phyloP scores from a whole-genome alignment of 306 rosid genomes.

The Dalbergia cochinchinensis region DNA sequence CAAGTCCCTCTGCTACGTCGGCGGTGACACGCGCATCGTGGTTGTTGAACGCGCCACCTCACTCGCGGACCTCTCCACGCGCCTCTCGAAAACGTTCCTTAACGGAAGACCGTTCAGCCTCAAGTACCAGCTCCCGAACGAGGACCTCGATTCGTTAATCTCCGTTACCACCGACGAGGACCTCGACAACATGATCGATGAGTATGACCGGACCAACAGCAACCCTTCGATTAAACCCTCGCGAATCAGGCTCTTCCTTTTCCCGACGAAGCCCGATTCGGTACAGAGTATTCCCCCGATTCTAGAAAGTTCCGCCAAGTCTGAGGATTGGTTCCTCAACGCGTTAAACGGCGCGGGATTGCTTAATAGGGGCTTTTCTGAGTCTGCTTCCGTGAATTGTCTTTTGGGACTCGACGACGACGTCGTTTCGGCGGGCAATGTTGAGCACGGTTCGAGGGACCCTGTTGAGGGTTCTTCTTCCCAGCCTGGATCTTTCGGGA shows the following conservation, averaged over 20 bases:
- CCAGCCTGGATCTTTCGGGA: conserved; percentile 67
- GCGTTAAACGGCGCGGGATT: conserved; percentile 74
- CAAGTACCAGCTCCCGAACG: conserved; percentile 92
- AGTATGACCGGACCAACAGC: conserved; percentile 82
- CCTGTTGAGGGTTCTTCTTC: conserved; percentile 52
- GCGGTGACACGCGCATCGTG: conserved; percentile 91
- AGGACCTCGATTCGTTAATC: conserved; percentile 90
- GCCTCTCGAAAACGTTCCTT: conserved; percentile 80
- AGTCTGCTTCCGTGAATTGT: conserved; percentile 84
- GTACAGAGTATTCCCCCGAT: conserved; percentile 83
- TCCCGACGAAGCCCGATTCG: conserved; percentile 77
- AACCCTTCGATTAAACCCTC: conserved; percentile 69
- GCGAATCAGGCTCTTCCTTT: conserved; percentile 79
- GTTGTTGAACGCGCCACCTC: conserved; percentile 78
- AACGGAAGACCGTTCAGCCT: conserved; percentile 69
- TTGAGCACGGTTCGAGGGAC: conserved; percentile 63
- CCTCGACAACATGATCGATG: conserved; percentile 96
- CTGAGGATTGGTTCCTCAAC: conserved; percentile 87
- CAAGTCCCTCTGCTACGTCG: conserved; percentile 92
- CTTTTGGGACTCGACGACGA: conserved; percentile 83
- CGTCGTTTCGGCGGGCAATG: conserved; percentile 49
- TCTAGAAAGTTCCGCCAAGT: conserved; percentile 69
- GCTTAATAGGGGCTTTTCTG: conserved; percentile 81
- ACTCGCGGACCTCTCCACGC: conserved; percentile 73
- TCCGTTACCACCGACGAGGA: conserved; percentile 95